A percentile compares a stretch with the other conserved stretches of the same genome.
Evolutionary conservation across 129 eudicot genomes (phyloP).

Genomic region (Oenanthe sinensis): DNA sequence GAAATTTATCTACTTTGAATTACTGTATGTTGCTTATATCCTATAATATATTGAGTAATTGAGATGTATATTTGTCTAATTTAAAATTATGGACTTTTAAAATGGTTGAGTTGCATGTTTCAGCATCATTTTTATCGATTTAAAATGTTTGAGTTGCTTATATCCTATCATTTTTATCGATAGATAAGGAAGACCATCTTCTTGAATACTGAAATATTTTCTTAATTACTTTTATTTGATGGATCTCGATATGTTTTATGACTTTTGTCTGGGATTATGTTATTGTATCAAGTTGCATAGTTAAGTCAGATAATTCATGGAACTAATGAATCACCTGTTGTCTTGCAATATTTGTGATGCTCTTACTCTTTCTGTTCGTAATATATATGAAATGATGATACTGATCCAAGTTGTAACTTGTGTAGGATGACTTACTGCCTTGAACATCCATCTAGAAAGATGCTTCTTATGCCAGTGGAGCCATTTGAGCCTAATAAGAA

Average conservation of each 20-base stretch:
- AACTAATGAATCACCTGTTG: neutral
- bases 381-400: neutral
- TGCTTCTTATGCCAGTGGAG: constrained; percentile 96
- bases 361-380: neutral
- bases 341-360: neutral
- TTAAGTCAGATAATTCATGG: neutral
- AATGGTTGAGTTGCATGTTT: neutral
- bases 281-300: neutral
- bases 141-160: neutral
- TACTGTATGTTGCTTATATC: neutral
- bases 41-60: neutral
- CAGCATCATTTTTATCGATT: neutral
- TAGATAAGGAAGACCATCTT: neutral
- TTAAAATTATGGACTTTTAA: neutral
- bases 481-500: constrained; percentile 93
- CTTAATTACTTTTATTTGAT: neutral
- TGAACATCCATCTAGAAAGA: constrained; percentile 83
- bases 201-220: neutral
- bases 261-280: neutral
- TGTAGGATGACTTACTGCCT: constrained; percentile 93
- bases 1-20: neutral
- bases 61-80: neutral
- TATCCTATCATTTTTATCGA: neutral
- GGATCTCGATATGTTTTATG: neutral
- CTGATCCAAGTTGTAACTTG: neutral